Evolutionary conservation across 805 yeast genomes (phyloP), one percentile per base, ranked within the genome.

Genomic region (Wickerhamiella lipophila): DNA sequence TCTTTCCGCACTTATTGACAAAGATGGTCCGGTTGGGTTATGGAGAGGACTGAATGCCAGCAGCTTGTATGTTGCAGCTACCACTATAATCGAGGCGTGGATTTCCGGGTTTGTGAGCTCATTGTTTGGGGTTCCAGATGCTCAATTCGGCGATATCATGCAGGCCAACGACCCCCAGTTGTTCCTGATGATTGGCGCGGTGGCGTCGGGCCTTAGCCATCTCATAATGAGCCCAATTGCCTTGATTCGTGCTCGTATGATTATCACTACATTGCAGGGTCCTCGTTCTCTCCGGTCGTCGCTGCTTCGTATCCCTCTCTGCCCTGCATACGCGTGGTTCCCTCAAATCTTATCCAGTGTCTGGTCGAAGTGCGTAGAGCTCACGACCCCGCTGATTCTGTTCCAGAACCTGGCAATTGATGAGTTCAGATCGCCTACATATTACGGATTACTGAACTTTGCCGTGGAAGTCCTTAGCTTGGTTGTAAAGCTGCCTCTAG

Each of bases 51-150:
- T 95, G 82, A 22, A 79, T 78, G 16, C 95, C 2, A 73, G 94
- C 0, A 89, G 87, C 58, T 70, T 92, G 16, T 74, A 82, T 60
- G 81, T 75, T 48, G 82, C 94, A 0, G 68, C 86, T 16, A 76
- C 81, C 1, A 76, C 78, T 44, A 82, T 95, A 0, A 67, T 87
- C 42, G 89, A 84, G 59, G 85, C 95, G 1, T 88, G 97, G 96
- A 71, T 87, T 43, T 82, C 94, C 0, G 96, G 96, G 3, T 76
- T 88, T 53, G 61, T 87, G 6, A 79, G 95, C 3, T 92, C 96
- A 1, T 67, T 84, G 42, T 63, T 83, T 47, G 81, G 83, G 16
- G 76, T 86, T 26, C 95, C 96, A 0, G 96, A 88, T 61, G 96
- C 96, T 2, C 77, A 79, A 53, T 81, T 86, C 61, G 79, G 86